Conservation (phyloP, 2,329 filamentous ascomycete species). For the Simplicillium sp. region DNA sequence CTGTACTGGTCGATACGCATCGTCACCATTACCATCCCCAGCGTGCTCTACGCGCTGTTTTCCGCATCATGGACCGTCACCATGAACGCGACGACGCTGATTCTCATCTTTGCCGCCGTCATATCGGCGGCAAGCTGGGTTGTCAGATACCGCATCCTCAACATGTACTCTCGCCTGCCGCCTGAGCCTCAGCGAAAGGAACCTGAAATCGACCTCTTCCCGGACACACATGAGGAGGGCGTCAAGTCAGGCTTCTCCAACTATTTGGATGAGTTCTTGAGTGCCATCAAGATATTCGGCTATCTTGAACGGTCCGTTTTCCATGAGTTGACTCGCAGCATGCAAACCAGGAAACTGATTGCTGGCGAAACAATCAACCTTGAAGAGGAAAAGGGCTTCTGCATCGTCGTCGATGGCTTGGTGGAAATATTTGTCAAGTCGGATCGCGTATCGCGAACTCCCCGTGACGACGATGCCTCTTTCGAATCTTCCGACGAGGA, state of each 20-base stretch:
- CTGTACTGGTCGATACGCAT: slow-evolving; percentile 78
- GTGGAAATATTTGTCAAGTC: slow-evolving; percentile 99
- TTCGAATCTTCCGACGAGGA: slow-evolving; percentile 46
- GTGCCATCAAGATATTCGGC: slow-evolving; percentile 97
- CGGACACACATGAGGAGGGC: slow-evolving; percentile 82
- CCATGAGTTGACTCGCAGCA: slow-evolving; percentile 91
- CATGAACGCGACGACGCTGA: slow-evolving; percentile 95
- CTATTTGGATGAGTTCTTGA: slow-evolving; percentile 95
- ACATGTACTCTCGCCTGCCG: slow-evolving; percentile 90
- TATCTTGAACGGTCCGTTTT: slow-evolving; percentile 95
- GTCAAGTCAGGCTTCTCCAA: slow-evolving; percentile 88
- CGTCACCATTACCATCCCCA: slow-evolving; percentile 79
- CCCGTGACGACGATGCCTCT: slow-evolving; percentile 14
- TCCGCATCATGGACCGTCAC: slow-evolving; percentile 93
- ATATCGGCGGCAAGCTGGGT: slow-evolving; percentile 89
- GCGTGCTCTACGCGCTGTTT: slow-evolving; percentile 80
- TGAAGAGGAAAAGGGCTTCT: slow-evolving; percentile 97
- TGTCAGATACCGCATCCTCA: slow-evolving; percentile 88
- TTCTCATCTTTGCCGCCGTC: slow-evolving; percentile 67
- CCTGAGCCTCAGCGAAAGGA: slow-evolving; percentile 94
- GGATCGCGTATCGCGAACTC: slow-evolving; percentile 40
- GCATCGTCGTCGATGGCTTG: slow-evolving; percentile 88
- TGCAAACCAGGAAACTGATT: slow-evolving; percentile 95
- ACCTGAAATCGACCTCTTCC: slow-evolving; percentile 89
- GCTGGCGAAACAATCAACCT: slow-evolving; percentile 90